Conservation (phyloP, 83 land plant species). For the Picea abies region DNA sequence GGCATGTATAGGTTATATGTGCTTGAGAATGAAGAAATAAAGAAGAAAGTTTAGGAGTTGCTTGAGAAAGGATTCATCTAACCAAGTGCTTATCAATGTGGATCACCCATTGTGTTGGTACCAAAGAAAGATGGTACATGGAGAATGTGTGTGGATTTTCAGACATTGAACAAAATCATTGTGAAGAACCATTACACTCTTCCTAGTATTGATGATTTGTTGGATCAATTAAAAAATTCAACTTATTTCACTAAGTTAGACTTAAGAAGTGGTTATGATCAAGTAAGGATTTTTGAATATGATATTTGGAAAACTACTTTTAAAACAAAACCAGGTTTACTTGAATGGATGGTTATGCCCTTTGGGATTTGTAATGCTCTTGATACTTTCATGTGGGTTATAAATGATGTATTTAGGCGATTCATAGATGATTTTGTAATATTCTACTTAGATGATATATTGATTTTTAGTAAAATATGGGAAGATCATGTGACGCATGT, state of each 20-base stretch:
- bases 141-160: no score
- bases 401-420: neutral
- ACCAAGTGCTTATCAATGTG: no score
- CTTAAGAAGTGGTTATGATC: neutral
- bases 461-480: neutral
- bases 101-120: no score
- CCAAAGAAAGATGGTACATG: no score
- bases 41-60: no score
- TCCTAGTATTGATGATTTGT: neutral
- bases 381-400: no score
- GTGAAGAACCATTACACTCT: no score
- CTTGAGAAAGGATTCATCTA: no score
- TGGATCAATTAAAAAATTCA: neutral
- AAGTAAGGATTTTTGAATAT: neutral
- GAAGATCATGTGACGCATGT: neutral
- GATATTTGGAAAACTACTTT: neutral
- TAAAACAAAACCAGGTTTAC: neutral
- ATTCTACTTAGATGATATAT: neutral
- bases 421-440: neutral
- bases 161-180: no score
- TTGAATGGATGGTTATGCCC: no score
- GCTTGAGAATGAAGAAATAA: no score
- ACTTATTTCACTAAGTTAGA: neutral
- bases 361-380: no score
- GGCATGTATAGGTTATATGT: neutral